These are phyloP conservation scores for Paramyrothecium sp. DNA, from an alignment of 2,329 filamentous ascomycete genomes.

Conservation along the genomic window DNA sequence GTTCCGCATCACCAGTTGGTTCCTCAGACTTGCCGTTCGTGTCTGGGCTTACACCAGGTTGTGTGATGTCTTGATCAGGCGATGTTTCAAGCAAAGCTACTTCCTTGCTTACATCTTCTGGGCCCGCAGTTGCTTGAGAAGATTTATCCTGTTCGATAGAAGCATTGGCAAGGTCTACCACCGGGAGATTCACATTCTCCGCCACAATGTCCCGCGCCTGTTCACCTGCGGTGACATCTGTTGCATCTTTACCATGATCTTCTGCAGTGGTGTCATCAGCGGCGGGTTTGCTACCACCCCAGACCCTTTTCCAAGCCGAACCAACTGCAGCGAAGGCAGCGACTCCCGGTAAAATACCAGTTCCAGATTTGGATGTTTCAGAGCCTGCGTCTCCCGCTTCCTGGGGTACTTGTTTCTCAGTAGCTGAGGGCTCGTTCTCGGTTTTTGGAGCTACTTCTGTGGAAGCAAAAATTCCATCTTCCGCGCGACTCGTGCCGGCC, in stretches of 20 bases:
- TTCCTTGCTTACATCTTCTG: too few relatives aligned
- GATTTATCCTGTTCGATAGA: background rate
- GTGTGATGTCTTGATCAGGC: too few relatives aligned
- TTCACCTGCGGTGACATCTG: background rate
- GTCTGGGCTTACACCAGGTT: too few relatives aligned
- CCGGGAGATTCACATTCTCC: background rate
- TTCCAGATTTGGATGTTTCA: background rate
- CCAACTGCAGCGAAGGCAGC: background rate
- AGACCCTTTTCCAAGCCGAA: background rate
- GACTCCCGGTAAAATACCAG: background rate
- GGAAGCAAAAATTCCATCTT: too few relatives aligned
- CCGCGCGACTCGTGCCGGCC: background rate
- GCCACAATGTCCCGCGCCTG: background rate
- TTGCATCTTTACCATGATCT: background rate
- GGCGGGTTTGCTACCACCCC: background rate
- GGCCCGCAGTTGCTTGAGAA: too few relatives aligned
- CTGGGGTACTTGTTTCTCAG: background rate
- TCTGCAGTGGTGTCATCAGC: background rate
- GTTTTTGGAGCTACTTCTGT: too few relatives aligned
- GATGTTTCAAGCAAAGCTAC: too few relatives aligned
- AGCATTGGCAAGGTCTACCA: background rate
- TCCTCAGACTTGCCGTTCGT: too few relatives aligned
- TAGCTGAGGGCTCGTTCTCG: too few relatives aligned
- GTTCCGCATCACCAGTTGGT: too few relatives aligned
- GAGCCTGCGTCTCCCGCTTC: background rate